phyloP scores from a whole-genome alignment of 2,329 filamentous ascomycete genomes.

The Akanthomyces muscarius region DNA sequence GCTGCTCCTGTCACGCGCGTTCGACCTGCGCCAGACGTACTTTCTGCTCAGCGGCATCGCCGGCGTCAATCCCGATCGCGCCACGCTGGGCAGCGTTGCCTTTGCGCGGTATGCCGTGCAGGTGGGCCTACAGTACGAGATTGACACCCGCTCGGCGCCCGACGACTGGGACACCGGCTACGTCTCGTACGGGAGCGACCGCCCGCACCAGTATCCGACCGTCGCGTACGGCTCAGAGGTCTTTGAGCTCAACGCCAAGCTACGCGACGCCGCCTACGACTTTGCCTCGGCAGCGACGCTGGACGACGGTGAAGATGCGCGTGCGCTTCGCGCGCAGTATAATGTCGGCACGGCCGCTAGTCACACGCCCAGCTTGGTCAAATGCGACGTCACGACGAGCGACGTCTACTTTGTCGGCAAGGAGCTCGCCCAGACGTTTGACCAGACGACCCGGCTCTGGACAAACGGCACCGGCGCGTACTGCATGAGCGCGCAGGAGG shows the following conservation, averaged over 20 bases:
- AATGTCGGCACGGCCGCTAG: slow-evolving; percentile 35
- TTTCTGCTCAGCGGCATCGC: slow-evolving; percentile 70
- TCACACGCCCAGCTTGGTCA: slow-evolving; percentile 49
- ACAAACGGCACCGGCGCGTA: slow-evolving; percentile 66
- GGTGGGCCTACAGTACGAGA: slow-evolving; percentile 71
- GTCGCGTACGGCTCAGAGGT: slow-evolving; percentile 66
- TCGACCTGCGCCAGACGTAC: slow-evolving; percentile 65
- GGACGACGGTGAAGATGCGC: slow-evolving; percentile 32
- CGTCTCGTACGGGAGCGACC: slow-evolving; percentile 56
- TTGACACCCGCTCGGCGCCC: slow-evolving; percentile 66
- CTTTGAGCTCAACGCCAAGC: slow-evolving; percentile 58
- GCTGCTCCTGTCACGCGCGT: slow-evolving; percentile 55
- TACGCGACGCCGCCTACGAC: slow-evolving; percentile 49
- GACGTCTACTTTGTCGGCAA: slow-evolving; percentile 68
- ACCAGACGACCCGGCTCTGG: slow-evolving; percentile 58
- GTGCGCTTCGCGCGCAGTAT: slow-evolving; percentile 52
- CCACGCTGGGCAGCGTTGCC: slow-evolving; percentile 62
- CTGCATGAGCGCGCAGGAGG: slow-evolving; percentile 70
- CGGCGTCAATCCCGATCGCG: slow-evolving; percentile 66
- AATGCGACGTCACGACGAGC: slow-evolving; percentile 65
- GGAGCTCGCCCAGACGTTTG: slow-evolving; percentile 59
- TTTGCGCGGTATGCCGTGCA: slow-evolving; percentile 68
- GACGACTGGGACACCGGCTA: slow-evolving; percentile 64
- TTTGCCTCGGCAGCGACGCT: slow-evolving; percentile 51
- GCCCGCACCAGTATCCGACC: slow-evolving; percentile 53